A percentile compares a stretch with the other conserved stretches of the same genome.
phyloP scores from a whole-genome alignment of 805 yeast genomes.

The Lachancea nothofagi region DNA sequence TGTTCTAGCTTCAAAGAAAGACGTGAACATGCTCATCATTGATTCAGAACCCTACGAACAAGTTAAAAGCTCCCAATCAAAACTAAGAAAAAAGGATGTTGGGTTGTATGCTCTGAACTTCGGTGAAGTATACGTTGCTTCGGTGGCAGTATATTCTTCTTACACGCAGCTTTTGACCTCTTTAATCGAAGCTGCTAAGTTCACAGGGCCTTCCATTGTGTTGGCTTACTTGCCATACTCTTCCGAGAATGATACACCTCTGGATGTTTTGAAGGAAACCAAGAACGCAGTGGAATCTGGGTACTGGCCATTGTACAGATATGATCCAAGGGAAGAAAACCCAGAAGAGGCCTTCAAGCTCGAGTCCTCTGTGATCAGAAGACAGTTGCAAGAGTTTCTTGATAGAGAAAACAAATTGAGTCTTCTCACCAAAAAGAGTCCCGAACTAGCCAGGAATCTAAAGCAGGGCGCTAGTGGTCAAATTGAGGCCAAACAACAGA shows the following conservation, averaged over 20 bases:
- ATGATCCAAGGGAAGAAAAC: constrained; percentile 54
- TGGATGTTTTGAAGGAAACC: constrained; percentile 77
- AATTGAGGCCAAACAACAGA: constrained; percentile 52
- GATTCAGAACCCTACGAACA: constrained; percentile 71
- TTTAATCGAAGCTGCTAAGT: constrained; percentile 81
- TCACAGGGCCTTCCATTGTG: constrained; percentile 85
- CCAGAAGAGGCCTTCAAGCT: constrained; percentile 60
- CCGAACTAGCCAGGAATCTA: constrained; percentile 72
- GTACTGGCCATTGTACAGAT: constrained; percentile 94
- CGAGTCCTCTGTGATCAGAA: constrained; percentile 77
- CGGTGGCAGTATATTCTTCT: constrained; percentile 88
- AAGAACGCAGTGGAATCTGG: constrained; percentile 88
- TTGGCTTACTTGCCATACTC: constrained; percentile 82
- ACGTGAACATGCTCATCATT: constrained; percentile 77
- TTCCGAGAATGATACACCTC: constrained; percentile 58
- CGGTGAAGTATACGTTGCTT: constrained; percentile 85
- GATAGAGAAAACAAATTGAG: constrained; percentile 88
- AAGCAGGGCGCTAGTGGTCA: constrained; percentile 56
- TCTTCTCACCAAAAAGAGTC: constrained; percentile 61
- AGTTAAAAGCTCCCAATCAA: constrained; percentile 37
- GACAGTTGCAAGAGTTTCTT: constrained; percentile 70
- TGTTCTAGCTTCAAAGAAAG: constrained; percentile 65
- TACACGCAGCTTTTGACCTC: constrained; percentile 91
- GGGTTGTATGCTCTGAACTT: constrained; percentile 94
- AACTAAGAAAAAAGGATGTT: constrained; percentile 74